These are phyloP conservation scores for Trifolium subterraneum DNA, from an alignment of 306 rosid genomes.

Conservation along the genomic window DNA sequence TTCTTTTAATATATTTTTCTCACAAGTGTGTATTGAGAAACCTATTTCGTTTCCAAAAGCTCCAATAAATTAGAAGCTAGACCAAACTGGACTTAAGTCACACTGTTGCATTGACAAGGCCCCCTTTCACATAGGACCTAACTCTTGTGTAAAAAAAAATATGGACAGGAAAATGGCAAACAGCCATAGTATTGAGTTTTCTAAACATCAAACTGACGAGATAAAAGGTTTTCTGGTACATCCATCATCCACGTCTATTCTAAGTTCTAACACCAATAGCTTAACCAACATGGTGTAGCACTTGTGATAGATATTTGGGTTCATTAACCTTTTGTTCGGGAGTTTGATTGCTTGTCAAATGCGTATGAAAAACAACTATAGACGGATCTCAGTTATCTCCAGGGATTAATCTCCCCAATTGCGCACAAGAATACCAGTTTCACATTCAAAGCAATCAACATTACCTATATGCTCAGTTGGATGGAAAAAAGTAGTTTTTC, in stretches of 20 bases:
- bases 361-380: background rate
- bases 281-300: background rate
- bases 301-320: background rate
- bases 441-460: conserved; percentile 28
- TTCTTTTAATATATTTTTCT: background rate
- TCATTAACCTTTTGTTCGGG: background rate
- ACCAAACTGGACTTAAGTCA: conserved; percentile 2
- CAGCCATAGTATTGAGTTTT: conserved; percentile 12
- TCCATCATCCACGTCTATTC: conserved; percentile 28
- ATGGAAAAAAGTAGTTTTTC: background rate
- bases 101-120: background rate
- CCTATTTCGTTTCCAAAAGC: background rate
- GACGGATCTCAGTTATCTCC: background rate
- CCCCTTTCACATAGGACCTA: conserved; percentile 4
- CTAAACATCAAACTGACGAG: background rate
- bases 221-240: conserved; percentile 24
- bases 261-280: background rate
- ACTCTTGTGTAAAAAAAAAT: background rate
- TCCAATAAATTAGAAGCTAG: background rate
- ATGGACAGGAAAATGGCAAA: conserved; percentile 2
- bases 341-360: background rate
- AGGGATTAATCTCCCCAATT: background rate
- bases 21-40: background rate
- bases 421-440: background rate
- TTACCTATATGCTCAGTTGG: background rate